phyloP scores from a whole-genome alignment of 495 filamentous ascomycete species.

The Talaromyces stipitatus region DNA sequence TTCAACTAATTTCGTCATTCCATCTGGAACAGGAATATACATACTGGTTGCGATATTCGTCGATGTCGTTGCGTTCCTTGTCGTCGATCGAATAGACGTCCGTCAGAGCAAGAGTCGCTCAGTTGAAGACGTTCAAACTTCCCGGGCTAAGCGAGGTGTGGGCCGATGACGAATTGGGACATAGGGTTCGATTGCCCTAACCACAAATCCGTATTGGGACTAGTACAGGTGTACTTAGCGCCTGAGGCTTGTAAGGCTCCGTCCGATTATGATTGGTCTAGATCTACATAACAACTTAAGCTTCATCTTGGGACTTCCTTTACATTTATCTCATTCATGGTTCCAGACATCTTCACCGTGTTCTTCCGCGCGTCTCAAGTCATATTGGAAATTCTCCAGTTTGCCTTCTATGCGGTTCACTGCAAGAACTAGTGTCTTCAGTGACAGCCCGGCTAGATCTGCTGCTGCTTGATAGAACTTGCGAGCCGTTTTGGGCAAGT shows the following conservation, averaged over 20 bases:
- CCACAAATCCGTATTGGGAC: not conserved
- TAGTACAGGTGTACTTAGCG: not conserved
- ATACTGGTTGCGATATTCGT: slow-evolving; percentile 55
- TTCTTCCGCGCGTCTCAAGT: slow-evolving; percentile 23
- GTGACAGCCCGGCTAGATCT: slow-evolving; percentile 34
- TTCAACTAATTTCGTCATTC: slow-evolving; percentile 9
- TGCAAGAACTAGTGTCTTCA: slow-evolving; percentile 38
- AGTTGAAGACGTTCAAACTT: slow-evolving; percentile 8
- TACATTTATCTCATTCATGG: not conserved
- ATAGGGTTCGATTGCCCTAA: slow-evolving; percentile 6
- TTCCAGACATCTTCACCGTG: slow-evolving; percentile 11
- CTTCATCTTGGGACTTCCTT: not conserved
- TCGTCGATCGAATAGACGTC: slow-evolving; percentile 35
- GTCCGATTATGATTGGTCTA: not conserved
- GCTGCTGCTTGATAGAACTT: slow-evolving; percentile 50
- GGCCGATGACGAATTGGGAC: slow-evolving; percentile 6
- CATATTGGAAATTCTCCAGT: slow-evolving; percentile 33
- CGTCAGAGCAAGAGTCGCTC: slow-evolving; percentile 33
- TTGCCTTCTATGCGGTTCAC: slow-evolving; percentile 41
- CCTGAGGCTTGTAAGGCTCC: not conserved
- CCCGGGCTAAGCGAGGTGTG: slow-evolving; percentile 7
- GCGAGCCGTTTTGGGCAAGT: slow-evolving; percentile 47
- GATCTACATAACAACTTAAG: not conserved
- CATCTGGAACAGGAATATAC: slow-evolving; percentile 20
- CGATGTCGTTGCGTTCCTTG: slow-evolving; percentile 30